Base-by-base conservation (phyloP, 2,329 filamentous ascomycete species). In the Botryotinia narcissicola region DNA sequence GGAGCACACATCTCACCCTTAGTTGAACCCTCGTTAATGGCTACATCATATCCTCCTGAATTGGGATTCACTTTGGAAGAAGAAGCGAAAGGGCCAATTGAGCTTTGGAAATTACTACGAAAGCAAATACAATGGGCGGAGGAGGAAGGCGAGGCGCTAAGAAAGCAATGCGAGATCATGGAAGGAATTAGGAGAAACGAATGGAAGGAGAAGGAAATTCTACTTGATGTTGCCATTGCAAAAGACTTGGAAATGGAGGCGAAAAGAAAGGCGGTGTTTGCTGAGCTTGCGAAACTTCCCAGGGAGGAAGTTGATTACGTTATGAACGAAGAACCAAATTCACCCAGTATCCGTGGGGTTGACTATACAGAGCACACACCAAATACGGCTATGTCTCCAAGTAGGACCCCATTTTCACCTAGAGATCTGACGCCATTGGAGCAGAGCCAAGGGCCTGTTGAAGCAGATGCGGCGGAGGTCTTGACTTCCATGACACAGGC, bases 121-220 rank as follows among this genome's bases (percentile, higher is more conserved):
- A 87, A 89, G 77, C 91, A 95, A 80, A 82, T 93, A 29, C 89
- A 90, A 76, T 95, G 92, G 91, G 91, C 91, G 1, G 87, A 90
- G 76, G 87, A 89, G 74, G 91, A 95, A 70, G 85, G 86, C 73
- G 89, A 92, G 70, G 82, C 85, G 57, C 84, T 96, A 69, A 87
- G 87, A 77, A 85, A 84, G 72, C 90, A 94, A 81, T 89, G 90
- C 77, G 89, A 90, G 76, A 84, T 84, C 61, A 87, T 92, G 81
- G 92, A 95, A 81, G 87, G 88, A 51, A 79, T 86, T 20, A 90
- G 92, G 81, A 89, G 89, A 80, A 86, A 89, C 75, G 92, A 94
- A 80, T 96, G 93, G 93, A 84, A 89, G 22, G 90, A 93, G 82
- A 95, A 95, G 82, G 93, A 96, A 82, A 86, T 93, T 44, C 82